These are phyloP conservation scores for Debaryomycetaceae sp. DNA, from an alignment of 1,139 yeast genomes.

Conservation along the genomic window DNA sequence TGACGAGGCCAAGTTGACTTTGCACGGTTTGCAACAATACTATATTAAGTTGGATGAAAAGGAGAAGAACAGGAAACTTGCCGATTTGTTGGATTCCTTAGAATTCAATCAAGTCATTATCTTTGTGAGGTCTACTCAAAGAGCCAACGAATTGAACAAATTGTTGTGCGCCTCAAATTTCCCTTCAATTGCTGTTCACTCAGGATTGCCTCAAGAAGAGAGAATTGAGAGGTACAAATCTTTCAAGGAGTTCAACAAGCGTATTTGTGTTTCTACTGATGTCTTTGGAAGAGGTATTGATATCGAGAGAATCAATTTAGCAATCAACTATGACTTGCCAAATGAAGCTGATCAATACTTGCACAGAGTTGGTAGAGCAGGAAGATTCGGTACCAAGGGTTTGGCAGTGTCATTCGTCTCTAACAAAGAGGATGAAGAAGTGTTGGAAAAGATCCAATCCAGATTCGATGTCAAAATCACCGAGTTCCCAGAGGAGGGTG, in stretches of 20 bases:
- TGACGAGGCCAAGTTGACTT: constrained; percentile 94
- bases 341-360: constrained; percentile 95
- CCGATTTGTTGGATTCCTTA: constrained; percentile 87
- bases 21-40: constrained; percentile 98
- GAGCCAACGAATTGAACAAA: constrained; percentile 91
- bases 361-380: constrained; percentile 99
- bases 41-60: constrained; percentile 84
- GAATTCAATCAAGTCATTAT: constrained; percentile 98
- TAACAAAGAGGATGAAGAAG: constrained; percentile 82
- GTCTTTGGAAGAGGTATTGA: constrained; percentile 99
- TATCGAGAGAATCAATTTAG: constrained; percentile 96
- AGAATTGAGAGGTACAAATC: constrained; percentile 95
- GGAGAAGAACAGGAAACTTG: constrained; percentile 90
- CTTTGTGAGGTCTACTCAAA: constrained; percentile 86
- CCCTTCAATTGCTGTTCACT: constrained; percentile 97
- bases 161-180: constrained; percentile 89
- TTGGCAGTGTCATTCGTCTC: constrained; percentile 90
- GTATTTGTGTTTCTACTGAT: constrained; percentile 97
- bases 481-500: constrained; percentile 97
- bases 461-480: constrained; percentile 95
- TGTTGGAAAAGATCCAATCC: constrained; percentile 89
- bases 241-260: constrained; percentile 96
- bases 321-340: constrained; percentile 92
- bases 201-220: constrained; percentile 95
- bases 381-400: constrained; percentile 99